Conservation (phyloP, 2,329 filamentous ascomycete genomes). For the Aphanocladium album region DNA sequence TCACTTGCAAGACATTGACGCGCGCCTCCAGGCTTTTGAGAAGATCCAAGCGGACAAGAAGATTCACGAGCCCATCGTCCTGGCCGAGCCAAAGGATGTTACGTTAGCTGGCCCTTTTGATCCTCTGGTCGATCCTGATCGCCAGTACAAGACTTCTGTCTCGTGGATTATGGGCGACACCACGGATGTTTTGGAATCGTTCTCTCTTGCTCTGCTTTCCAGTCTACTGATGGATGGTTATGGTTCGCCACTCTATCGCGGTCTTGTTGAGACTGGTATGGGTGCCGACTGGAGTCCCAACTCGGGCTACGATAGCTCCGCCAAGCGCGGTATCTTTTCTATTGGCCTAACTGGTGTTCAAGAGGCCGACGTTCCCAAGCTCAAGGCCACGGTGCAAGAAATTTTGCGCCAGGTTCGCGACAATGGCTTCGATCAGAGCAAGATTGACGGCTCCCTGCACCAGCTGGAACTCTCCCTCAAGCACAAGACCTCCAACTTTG, state of each 20-base stretch:
- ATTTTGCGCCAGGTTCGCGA: slow-evolving; percentile 65
- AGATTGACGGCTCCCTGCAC: slow-evolving; percentile 90
- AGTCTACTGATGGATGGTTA: slow-evolving; percentile 89
- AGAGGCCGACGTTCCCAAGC: slow-evolving; percentile 68
- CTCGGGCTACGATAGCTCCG: slow-evolving; percentile 80
- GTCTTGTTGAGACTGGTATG: slow-evolving; percentile 81
- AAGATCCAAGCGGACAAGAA: slow-evolving; percentile 64
- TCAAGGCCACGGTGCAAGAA: slow-evolving; percentile 68
- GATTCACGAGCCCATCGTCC: slow-evolving; percentile 69
- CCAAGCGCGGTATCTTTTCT: slow-evolving; percentile 76
- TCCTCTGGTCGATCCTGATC: slow-evolving; percentile 76
- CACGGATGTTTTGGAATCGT: slow-evolving; percentile 78
- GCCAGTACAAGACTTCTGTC: slow-evolving; percentile 88
- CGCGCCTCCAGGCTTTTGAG: slow-evolving; percentile 68
- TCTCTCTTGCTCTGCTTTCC: slow-evolving; percentile 76
- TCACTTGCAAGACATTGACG: slow-evolving; percentile 74
- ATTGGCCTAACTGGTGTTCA: slow-evolving; percentile 88
- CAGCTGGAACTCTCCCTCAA: slow-evolving; percentile 90
- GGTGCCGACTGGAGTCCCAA: slow-evolving; percentile 95
- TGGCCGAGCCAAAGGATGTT: slow-evolving; percentile 64
- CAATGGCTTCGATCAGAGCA: slow-evolving; percentile 80
- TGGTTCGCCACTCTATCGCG: slow-evolving; percentile 86
- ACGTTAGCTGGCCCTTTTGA: slow-evolving; percentile 78
- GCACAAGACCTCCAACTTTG: slow-evolving; percentile 95
- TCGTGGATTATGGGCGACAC: slow-evolving; percentile 89